Evolutionary conservation across 129 eudicot species (phyloP).

Genomic region (Flaveria sonorensis): DNA sequence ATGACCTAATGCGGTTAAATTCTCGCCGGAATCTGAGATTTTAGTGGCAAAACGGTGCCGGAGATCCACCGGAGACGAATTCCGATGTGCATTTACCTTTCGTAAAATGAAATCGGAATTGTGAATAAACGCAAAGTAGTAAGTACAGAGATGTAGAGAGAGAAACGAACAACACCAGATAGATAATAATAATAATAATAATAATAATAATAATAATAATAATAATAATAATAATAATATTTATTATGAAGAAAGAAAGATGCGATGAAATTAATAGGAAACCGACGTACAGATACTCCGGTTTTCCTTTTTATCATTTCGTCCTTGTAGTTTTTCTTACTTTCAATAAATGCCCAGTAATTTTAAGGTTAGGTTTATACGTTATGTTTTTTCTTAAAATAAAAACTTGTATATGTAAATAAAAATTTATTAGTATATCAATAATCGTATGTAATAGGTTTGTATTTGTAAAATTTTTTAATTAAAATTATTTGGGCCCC

Average conservation of each 20-base stretch:
- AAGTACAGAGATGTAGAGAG: conserved; percentile 7
- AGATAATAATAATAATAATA: too few species aligned
- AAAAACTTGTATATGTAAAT: too few species aligned
- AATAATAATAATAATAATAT: too few species aligned
- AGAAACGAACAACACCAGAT: conserved; percentile 34
- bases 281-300: conserved; percentile 23
- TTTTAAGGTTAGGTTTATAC: not conserved
- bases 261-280: conserved; percentile 16
- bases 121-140: conserved; percentile 21
- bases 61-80: conserved; percentile 31
- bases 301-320: conserved; percentile 2
- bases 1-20: conserved; percentile 14
- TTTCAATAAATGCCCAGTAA: not conserved
- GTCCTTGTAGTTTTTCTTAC: conserved; percentile 23
- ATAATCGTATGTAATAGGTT: too few species aligned
- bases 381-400: too few species aligned
- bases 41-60: conserved; percentile 45
- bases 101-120: not conserved
- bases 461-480: too few species aligned
- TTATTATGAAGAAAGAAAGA: conserved; percentile 20
- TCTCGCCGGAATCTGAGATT: conserved; percentile 43
- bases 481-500: too few species aligned
- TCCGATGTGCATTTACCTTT: not conserved
- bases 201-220: too few species aligned
- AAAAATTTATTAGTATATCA: too few species aligned